Evolutionary conservation across 768 basidiomycete species (phyloP).

Genomic region (Brasilioporus rufonigricans): DNA sequence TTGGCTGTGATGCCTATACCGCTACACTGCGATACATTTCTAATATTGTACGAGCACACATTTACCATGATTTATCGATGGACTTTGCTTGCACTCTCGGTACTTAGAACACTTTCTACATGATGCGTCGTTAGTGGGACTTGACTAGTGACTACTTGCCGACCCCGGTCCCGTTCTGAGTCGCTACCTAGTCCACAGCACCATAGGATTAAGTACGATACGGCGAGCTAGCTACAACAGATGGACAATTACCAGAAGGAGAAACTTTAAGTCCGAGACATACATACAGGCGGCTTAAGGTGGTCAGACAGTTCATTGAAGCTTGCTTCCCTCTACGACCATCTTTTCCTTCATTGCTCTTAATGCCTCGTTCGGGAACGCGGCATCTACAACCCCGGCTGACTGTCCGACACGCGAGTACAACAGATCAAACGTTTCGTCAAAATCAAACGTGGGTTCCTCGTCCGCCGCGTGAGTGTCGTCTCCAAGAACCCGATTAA

Average conservation of each 20-base stretch:
- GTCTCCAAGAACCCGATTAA: conserved; percentile 17
- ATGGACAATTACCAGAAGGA: background rate
- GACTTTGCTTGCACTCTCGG: conserved; percentile 7
- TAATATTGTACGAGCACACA: conserved; percentile 26
- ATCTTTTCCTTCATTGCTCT: conserved; percentile 14
- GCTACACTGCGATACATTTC: conserved; percentile 17
- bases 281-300: background rate
- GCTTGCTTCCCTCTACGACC: background rate
- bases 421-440: conserved; percentile 24
- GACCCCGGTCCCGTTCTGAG: background rate
- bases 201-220: conserved; percentile 5
- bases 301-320: background rate
- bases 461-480: conserved; percentile 1
- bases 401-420: conserved; percentile 23
- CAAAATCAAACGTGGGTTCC: conserved; percentile 17
- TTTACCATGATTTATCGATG: conserved; percentile 27
- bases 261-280: background rate
- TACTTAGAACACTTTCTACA: conserved; percentile 14
- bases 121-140: background rate
- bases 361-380: conserved; percentile 21
- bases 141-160: background rate
- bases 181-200: conserved; percentile 5
- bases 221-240: background rate
- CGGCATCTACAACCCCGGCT: conserved; percentile 19
- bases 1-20: conserved; percentile 15